These are phyloP conservation scores for Protea cynaroides DNA, from an alignment of 164 flowering plant species.

Conservation along the genomic window DNA sequence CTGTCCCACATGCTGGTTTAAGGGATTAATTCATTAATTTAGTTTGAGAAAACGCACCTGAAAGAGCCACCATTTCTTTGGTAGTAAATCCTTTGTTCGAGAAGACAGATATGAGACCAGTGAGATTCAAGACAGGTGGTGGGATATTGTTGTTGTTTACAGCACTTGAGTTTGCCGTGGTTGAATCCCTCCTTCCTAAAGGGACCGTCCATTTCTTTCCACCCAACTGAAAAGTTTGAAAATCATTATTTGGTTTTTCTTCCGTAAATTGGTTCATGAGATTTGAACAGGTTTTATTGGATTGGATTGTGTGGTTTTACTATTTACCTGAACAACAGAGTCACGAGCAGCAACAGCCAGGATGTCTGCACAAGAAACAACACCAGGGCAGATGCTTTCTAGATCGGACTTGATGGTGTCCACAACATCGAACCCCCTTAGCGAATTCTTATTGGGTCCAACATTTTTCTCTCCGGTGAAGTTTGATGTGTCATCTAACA, in stretches of 20 bases:
- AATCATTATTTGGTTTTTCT: too few species aligned
- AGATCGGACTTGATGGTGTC: background rate
- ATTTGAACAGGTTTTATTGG: too few species aligned
- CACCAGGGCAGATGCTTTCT: background rate
- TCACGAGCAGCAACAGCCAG: background rate
- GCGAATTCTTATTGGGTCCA: background rate
- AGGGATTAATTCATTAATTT: too few species aligned
- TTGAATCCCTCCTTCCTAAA: conserved; percentile 39
- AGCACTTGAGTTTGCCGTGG: conserved; percentile 28
- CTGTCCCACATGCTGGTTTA: too few species aligned
- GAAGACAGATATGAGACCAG: conserved; percentile 25
- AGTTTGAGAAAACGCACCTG: conserved; percentile 9
- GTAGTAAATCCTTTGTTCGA: conserved; percentile 23
- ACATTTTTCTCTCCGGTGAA: background rate
- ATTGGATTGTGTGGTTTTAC: too few species aligned
- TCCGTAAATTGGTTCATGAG: too few species aligned
- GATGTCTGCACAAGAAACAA: background rate
- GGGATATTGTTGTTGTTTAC: conserved; percentile 32
- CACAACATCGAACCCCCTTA: background rate
- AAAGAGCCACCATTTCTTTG: conserved; percentile 34
- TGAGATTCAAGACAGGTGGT: conserved; percentile 18
- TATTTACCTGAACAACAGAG: background rate
- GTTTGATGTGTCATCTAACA: background rate
- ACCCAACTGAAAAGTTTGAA: conserved; percentile 20
- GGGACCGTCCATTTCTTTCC: conserved; percentile 29